Percentiles rank a stretch among this genome's conserved stretches.
These are phyloP conservation scores for Coemansia sp. DNA, from an alignment of 192 early-diverging fungal genomes.

Conservation along the genomic window DNA sequence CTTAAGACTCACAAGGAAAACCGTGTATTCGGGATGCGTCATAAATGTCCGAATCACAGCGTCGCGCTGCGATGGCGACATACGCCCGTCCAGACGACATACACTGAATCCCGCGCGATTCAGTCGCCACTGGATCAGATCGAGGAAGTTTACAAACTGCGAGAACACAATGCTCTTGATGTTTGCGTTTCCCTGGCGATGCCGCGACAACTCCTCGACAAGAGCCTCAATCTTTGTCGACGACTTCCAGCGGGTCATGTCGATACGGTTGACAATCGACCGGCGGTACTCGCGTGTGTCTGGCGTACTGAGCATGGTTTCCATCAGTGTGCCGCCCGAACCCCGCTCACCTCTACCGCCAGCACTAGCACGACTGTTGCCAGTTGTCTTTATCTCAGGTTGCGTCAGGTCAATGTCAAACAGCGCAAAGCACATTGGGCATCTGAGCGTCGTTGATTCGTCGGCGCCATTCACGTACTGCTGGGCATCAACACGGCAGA, in stretches of 20 bases:
- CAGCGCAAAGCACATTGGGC: constrained; percentile 76
- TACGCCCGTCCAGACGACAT: constrained; percentile 76
- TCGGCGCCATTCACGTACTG: constrained; percentile 52
- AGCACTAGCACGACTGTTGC: not conserved
- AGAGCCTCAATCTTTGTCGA: constrained; percentile 95
- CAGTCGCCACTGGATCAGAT: constrained; percentile 88
- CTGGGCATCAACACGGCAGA: constrained; percentile 81
- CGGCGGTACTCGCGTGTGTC: constrained; percentile 52
- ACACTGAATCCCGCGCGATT: constrained; percentile 80
- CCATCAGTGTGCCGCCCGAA: constrained; percentile 27
- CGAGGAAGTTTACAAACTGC: constrained; percentile 87
- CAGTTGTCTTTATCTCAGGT: constrained; percentile 25
- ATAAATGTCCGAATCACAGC: constrained; percentile 71
- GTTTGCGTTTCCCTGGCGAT: constrained; percentile 68
- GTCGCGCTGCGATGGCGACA: constrained; percentile 76
- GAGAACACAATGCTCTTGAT: constrained; percentile 81
- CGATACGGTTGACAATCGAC: constrained; percentile 90
- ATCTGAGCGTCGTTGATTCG: constrained; percentile 44
- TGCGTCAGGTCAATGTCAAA: constrained; percentile 75
- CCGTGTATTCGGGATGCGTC: constrained; percentile 75
- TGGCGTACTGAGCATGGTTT: constrained; percentile 52
- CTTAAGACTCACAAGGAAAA: constrained; percentile 88
- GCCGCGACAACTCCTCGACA: constrained; percentile 78
- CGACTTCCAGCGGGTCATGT: constrained; percentile 83
- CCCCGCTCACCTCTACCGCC: not conserved